phyloP scores from a whole-genome alignment of 352 stramenopile genomes.

The Pythium dissotocum region DNA sequence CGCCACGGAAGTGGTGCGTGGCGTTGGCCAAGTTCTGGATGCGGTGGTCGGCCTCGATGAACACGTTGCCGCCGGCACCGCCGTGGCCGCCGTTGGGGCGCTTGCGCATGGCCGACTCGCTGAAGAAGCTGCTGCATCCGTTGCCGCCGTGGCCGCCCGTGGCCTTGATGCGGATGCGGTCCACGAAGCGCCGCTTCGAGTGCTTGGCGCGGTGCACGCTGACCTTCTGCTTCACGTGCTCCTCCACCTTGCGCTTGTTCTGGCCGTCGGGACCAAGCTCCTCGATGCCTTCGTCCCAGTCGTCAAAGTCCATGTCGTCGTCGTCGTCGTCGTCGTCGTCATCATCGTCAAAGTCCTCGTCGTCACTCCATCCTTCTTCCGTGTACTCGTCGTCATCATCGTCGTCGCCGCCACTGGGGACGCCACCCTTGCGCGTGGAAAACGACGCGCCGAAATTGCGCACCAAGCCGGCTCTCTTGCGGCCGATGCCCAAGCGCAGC shows the following conservation, averaged over 20 bases:
- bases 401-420: slow-evolving; percentile 38
- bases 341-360: slow-evolving; percentile 40
- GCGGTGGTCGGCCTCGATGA: slow-evolving; percentile 68
- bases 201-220: slow-evolving; percentile 79
- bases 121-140: slow-evolving; percentile 87
- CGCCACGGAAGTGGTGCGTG: slow-evolving; percentile 85
- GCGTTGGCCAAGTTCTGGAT: slow-evolving; percentile 85
- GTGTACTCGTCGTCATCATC: slow-evolving; percentile 32
- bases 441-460: slow-evolving; percentile 21
- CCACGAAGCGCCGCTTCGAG: slow-evolving; percentile 89
- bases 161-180: slow-evolving; percentile 89
- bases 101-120: slow-evolving; percentile 62
- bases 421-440: slow-evolving; percentile 38
- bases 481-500: slow-evolving; percentile 36
- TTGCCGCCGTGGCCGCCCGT: slow-evolving; percentile 88
- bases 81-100: slow-evolving; percentile 85
- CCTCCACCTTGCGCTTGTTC: slow-evolving; percentile 53
- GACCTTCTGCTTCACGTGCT: slow-evolving; percentile 89
- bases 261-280: slow-evolving; percentile 23
- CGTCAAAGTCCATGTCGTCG: slow-evolving; percentile 38
- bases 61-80: slow-evolving; percentile 78
- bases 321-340: slow-evolving; percentile 47
- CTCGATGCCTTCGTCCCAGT: slow-evolving; percentile 33
- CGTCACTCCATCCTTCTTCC: slow-evolving; percentile 48
- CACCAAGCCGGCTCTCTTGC: slow-evolving; percentile 24